A percentile compares a stretch with the other conserved stretches of the same genome.
Conservation (phyloP, 768 basidiomycete species). For the Trametes sanguinea region DNA sequence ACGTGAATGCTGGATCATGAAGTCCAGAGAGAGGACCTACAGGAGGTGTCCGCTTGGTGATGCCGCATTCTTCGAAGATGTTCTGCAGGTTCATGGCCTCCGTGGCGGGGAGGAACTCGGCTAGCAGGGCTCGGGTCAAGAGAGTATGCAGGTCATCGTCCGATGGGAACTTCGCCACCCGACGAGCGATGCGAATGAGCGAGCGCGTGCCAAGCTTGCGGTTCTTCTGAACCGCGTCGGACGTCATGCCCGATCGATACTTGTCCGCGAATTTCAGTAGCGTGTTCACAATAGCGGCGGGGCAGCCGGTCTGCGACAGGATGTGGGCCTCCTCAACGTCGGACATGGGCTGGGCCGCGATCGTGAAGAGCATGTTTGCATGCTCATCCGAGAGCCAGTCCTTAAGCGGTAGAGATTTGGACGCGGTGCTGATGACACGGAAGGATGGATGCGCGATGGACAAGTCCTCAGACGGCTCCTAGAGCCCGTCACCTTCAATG, state of each 20-base stretch:
- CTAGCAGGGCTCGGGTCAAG: conserved; percentile 51
- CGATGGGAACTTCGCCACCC: conserved; percentile 46
- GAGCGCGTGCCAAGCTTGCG: conserved; percentile 64
- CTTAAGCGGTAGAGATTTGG: conserved; percentile 63
- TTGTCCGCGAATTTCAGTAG: conserved; percentile 58
- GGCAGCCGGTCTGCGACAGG: conserved; percentile 54
- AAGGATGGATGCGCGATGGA: conserved; percentile 58
- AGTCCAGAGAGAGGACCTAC: conserved; percentile 35
- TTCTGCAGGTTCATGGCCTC: conserved; percentile 57
- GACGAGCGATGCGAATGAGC: conserved; percentile 54
- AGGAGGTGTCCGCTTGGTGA: conserved; percentile 42
- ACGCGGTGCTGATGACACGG: conserved; percentile 61
- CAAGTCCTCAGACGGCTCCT: conserved; percentile 40
- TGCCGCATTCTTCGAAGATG: conserved; percentile 52
- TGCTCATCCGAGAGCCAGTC: conserved; percentile 71
- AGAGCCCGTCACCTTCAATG: background rate
- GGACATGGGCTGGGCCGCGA: conserved; percentile 63
- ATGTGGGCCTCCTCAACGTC: conserved; percentile 49
- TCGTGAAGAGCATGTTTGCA: conserved; percentile 69
- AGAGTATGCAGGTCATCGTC: conserved; percentile 48
- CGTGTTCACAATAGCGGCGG: conserved; percentile 36
- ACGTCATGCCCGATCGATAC: conserved; percentile 56
- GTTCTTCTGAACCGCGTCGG: conserved; percentile 60
- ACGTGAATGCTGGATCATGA: background rate
- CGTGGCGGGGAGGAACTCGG: conserved; percentile 61